These are phyloP conservation scores for Pythium volutum DNA, from an alignment of 352 stramenopile genomes.

Conservation along the genomic window DNA sequence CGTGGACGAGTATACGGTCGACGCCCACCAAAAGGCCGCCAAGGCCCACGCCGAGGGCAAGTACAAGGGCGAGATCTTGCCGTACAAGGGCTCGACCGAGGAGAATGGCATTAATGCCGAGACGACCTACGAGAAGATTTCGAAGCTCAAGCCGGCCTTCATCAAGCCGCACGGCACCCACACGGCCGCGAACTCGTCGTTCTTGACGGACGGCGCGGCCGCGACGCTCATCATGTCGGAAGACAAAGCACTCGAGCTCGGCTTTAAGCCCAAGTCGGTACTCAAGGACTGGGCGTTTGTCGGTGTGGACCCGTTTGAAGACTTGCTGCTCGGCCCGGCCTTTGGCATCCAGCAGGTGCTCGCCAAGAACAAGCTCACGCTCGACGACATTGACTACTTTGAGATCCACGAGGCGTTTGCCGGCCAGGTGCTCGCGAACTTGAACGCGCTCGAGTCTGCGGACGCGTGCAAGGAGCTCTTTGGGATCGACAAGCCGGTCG, in stretches of 20 bases:
- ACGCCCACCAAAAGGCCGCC: constrained; percentile 91
- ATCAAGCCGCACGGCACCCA: constrained; percentile 98
- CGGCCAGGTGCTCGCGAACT: constrained; percentile 97
- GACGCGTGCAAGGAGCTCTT: constrained; percentile 96
- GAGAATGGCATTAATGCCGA: constrained; percentile 98
- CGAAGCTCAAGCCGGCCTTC: constrained; percentile 97
- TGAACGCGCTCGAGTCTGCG: constrained; percentile 93
- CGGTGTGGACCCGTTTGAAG: constrained; percentile 95
- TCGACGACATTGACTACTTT: constrained; percentile 97
- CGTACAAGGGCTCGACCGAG: constrained; percentile 94
- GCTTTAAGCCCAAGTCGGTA: constrained; percentile 94
- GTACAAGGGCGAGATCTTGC: constrained; percentile 90
- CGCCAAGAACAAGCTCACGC: constrained; percentile 79
- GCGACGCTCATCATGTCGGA: constrained; percentile 97
- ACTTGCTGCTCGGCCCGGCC: constrained; percentile 93
- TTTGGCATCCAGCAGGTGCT: constrained; percentile 91
- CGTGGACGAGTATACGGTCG: constrained; percentile 97
- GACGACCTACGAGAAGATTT: constrained; percentile 94
- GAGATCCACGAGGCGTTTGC: constrained; percentile 99
- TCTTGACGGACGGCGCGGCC: constrained; percentile 96
- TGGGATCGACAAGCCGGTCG: constrained; percentile 86
- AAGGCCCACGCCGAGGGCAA: constrained; percentile 94
- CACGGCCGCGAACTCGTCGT: constrained; percentile 97
- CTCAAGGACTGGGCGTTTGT: constrained; percentile 97
- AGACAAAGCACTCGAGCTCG: constrained; percentile 93